Evolutionary conservation across 2,329 filamentous ascomycete genomes (phyloP), one percentile per base, ranked within the genome.

Genomic region (Cadophora sp.): DNA sequence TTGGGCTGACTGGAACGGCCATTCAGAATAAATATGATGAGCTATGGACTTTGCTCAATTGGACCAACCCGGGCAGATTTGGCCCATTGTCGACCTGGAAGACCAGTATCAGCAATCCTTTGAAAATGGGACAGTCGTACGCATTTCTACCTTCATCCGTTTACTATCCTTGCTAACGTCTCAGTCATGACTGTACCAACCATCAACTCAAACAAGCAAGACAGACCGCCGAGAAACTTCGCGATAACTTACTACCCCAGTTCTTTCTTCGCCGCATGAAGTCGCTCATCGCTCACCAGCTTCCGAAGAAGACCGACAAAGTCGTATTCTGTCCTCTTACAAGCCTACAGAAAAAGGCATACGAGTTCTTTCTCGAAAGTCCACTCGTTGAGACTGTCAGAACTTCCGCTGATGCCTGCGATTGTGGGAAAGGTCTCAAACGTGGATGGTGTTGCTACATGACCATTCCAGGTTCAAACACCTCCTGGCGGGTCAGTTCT

Each of bases 1-100:
- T 99, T 68, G 96, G 96, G 0, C 83, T 99, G 9, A 98, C 94
- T 0, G 96, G 96, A 1, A 99, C 96, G 0, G 95, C 95, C 0
- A 97, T 99, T 53, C 96, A 99, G 77, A 99, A 99, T 79, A 96
- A 93, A 72, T 99, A 99, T 77, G 93, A 97, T 76, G 96, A 99
- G 78, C 84, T 99, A 0, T 99, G 95, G 95, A 96, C 94, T 0
- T 83, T 99, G 0, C 83, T 99, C 2, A 97, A 99, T 77, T 99
- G 96, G 96, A 94, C 94, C 0, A 96, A 96, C 73, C 96, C 96
- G 0, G 95, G 94, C 0, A 80, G 84, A 56, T 85, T 91, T 70
- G 88, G 89, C 0, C 86, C 88, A 0, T 80, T 91, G 11, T 81
- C 85, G 5, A 91, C 92, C 50, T 99, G 96, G 96, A 91, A 89